Base-by-base conservation (phyloP, 805 yeast species). In the Metschnikowia arizonensis region DNA sequence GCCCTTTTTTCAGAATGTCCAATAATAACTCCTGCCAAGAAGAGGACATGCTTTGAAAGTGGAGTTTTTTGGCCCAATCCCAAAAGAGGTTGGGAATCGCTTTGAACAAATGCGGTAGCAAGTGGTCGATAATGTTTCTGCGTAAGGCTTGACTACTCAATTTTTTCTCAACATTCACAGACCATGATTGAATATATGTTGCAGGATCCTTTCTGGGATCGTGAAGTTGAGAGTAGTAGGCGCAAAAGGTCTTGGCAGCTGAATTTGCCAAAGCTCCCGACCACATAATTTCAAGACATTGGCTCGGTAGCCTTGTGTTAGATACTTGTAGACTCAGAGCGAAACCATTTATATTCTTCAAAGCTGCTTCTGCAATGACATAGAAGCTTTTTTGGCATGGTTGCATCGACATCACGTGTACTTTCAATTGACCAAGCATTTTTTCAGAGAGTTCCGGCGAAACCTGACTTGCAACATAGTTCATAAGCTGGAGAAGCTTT, bases 231-330 rank as follows among this genome's bases (percentile, higher is more conserved):
- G 50, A 48, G 48, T 42, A 68, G 49, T 55, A 48, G 0, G 73
- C 56, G 5, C 68, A 68, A 1, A 83, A 46, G 14, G 82, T 71
- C 55, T 79, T 83, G n/a, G 85, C 82, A 15, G 81, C 71, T 2
- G 83, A 76, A 48, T 80, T 85, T 0, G 93, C 83, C 45, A 88
- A 59, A 0, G 88, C 76, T 52, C 77, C 80, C 1, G 81, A 71
- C 50, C 68, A 64, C 66, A 85, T 80, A 14, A 72, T 61, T 2
- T 64, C 54, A 11, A 85, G 57, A n/a, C 85, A 73, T 8, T 64
- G 64, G 2, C 52, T 53, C 3, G 80, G 62, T 48, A 85, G 79
- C 1, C 52, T 35, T 0, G 85, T 81, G 29, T 72, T 72, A 4
- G 60, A 44, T 1, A 58, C 50, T 1, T 82, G 42, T 8, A 88